Evolutionary conservation across 768 basidiomycete genomes (phyloP), one percentile per base, ranked within the genome.

Genomic region (Boletus eberwhitei): DNA sequence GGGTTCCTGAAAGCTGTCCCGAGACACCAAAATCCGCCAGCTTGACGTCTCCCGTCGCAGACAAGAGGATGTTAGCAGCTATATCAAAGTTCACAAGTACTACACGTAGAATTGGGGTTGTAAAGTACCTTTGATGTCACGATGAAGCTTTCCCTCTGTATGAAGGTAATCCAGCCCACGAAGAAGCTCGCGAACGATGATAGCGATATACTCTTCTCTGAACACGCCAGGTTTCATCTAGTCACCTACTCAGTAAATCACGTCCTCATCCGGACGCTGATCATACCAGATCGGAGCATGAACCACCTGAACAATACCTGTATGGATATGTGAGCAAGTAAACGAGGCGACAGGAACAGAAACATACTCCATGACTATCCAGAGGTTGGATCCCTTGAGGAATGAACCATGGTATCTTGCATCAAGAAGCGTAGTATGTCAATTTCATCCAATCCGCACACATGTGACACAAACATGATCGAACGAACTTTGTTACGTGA

Each of bases 161-260:
- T 99, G 97, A 47, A 99, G 82, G 71, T 99, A 99, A 50, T 98
- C 95, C 44, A 99, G 77, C 37, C 97, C 97, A 40, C 83, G 84
- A 37, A 98, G 78, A 12, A 99, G 80, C 72, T 99, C 97, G 45
- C 91, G 84, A 43, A 93, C 84, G 62, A 99, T 90, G 69, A 98
- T 98, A 8, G 96, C 97, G 60, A 99, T 98, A 65, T 99, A 98
- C 67, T 99, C 97, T 77, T 99, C 97, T 59, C 92, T 80, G 72
- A 99, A 98, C 4, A 93, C 90, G 13, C 97, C 97, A 2, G 96
- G 92, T 76, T 98, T 98, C 92, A 99, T 95, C 94, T 98, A 66
- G 36, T 49, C 49, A 45, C 37, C 38, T 51, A 29, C 29, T 65
- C 35, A 62, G 61, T 45, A 45, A 59, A 47, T 22, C 9, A 16